phyloP scores from a whole-genome alignment of 495 filamentous ascomycete species.

The Lasiosphaeria ovina region DNA sequence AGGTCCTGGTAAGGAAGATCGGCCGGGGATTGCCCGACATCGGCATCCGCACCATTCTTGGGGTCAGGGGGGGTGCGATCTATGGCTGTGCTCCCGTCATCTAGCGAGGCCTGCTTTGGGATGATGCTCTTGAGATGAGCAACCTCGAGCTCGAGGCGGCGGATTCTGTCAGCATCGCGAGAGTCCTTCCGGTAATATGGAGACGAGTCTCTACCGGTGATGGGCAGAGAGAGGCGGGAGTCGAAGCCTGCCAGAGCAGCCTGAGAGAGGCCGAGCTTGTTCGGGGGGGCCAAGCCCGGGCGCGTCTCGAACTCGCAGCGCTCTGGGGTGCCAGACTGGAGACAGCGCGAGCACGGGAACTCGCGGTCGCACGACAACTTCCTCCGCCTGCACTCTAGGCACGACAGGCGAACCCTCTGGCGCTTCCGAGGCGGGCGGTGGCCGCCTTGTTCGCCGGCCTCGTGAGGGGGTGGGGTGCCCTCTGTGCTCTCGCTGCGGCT shows the following conservation, averaged over 20 bases:
- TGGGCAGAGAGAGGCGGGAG: conserved; percentile 33
- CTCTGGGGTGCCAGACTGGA: conserved; percentile 50
- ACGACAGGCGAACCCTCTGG: conserved; percentile 49
- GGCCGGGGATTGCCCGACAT: conserved; percentile 14
- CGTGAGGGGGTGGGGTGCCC: conserved; percentile 9
- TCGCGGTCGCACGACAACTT: conserved; percentile 53
- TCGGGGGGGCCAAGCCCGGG: conserved; percentile 39
- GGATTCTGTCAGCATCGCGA: conserved; percentile 47
- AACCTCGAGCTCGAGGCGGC: conserved; percentile 49
- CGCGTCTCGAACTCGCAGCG: conserved; percentile 50
- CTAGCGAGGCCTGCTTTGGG: conserved; percentile 31
- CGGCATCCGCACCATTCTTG: conserved; percentile 18
- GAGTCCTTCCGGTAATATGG: conserved; percentile 31
- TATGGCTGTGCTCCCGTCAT: conserved; percentile 33
- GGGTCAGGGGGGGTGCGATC: conserved; percentile 26
- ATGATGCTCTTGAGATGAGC: conserved; percentile 45
- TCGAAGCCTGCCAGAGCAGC: conserved; percentile 34
- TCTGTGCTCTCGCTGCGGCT: conserved; percentile 23
- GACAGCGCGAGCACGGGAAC: conserved; percentile 50
- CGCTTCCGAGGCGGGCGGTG: conserved; percentile 45
- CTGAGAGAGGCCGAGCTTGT: conserved; percentile 37
- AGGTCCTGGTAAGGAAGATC: conserved; percentile 28
- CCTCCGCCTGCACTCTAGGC: conserved; percentile 49
- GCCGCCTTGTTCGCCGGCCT: conserved; percentile 13
- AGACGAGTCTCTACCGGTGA: conserved; percentile 5